Percentiles rank a stretch among this genome's conserved stretches.
These are phyloP conservation scores for Borovskyia barvae DNA, from an alignment of 208 protist species.

Conservation along the genomic window DNA sequence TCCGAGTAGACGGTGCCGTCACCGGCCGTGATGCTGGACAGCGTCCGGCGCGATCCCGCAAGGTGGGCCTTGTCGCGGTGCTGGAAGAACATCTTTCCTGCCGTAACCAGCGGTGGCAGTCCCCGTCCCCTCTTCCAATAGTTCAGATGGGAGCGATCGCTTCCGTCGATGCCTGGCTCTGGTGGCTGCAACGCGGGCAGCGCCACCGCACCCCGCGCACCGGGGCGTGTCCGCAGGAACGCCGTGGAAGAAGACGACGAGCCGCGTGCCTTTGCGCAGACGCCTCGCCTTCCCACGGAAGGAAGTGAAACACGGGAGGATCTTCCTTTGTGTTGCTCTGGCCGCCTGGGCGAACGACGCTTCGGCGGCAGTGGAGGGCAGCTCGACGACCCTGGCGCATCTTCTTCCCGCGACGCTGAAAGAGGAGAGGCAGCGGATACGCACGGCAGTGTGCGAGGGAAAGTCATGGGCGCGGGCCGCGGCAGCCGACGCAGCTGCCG, in stretches of 20 bases:
- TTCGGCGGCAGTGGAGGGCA: background rate
- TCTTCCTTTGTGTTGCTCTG: too few species aligned
- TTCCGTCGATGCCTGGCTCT: constrained; percentile 52
- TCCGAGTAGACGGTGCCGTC: background rate
- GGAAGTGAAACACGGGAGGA: too few species aligned
- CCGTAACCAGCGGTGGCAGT: constrained; percentile 59
- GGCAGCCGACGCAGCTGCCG: constrained; percentile 6
- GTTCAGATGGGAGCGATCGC: constrained; percentile 37
- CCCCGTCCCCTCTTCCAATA: constrained; percentile 28
- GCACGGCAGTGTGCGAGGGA: background rate
- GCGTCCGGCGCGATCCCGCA: too few species aligned
- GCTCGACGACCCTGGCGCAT: background rate
- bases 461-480: constrained; percentile 4
- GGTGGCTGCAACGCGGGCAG: constrained; percentile 21
- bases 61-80: background rate
- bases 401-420: too few species aligned
- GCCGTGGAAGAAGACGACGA: too few species aligned
- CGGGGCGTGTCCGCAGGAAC: too few species aligned
- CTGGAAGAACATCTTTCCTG: constrained; percentile 26
- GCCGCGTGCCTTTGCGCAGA: too few species aligned
- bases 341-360: background rate
- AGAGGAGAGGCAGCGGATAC: too few species aligned
- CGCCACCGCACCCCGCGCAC: too few species aligned
- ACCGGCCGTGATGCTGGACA: background rate
- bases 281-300: too few species aligned